phyloP scores from a whole-genome alignment of 2,329 filamentous ascomycete genomes.

The Colletotrichum simmondsii region DNA sequence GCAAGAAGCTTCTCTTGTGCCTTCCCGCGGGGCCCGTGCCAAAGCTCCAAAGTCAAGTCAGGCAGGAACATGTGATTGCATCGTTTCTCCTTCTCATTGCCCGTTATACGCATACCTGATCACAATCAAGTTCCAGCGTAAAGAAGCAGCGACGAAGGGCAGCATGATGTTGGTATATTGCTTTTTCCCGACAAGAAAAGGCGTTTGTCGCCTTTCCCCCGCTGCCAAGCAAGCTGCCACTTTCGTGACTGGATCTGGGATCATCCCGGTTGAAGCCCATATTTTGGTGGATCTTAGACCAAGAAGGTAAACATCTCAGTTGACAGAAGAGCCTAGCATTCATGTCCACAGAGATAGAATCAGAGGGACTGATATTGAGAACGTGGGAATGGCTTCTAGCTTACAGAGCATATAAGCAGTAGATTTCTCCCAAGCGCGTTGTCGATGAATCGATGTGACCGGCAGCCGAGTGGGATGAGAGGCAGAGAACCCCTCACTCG shows the following conservation, averaged over 20 bases:
- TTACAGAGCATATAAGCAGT: background rate
- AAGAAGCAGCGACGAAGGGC: background rate
- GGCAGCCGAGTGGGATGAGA: background rate
- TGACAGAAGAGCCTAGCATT: background rate
- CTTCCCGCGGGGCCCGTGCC: background rate
- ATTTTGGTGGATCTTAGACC: background rate
- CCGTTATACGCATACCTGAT: background rate
- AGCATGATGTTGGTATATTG: background rate
- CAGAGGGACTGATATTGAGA: too few relatives aligned
- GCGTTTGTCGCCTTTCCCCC: too few relatives aligned
- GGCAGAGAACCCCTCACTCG: background rate
- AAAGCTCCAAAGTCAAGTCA: background rate
- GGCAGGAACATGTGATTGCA: background rate
- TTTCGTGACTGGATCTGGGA: background rate
- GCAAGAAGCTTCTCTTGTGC: background rate
- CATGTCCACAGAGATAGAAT: too few relatives aligned
- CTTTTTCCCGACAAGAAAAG: background rate
- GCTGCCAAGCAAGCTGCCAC: background rate
- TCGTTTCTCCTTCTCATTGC: background rate
- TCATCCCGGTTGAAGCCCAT: background rate
- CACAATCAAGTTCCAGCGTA: background rate
- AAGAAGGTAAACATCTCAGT: background rate
- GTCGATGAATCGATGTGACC: background rate
- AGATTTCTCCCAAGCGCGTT: background rate
- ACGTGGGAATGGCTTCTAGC: too few relatives aligned